Base-by-base conservation (phyloP, 192 early-diverging fungal genomes). In the Entomortierella chlamydospora region DNA sequence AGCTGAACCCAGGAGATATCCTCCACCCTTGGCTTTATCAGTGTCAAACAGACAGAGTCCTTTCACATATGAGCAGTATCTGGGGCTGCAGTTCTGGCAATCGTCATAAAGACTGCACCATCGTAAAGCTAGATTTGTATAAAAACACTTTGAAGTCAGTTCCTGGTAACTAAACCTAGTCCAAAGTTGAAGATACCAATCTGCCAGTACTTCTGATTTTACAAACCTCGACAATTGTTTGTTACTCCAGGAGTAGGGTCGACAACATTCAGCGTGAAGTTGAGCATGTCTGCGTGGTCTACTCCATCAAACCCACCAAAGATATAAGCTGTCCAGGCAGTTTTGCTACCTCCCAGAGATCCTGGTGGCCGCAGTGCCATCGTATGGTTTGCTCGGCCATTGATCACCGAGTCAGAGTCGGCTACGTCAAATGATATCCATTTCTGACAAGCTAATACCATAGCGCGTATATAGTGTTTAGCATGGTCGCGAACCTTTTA, bases 21-120 rank as follows among this genome's bases (percentile, higher is more conserved):
- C 55, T 4, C 62, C 11, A 28, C n/a, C 30, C 29, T 74, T 82
- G 0, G 55, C 67, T 45, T 82, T 82, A 30, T 68, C 72, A 4
- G 81, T 70, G 47, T 82, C 72, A 42, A 82, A 82, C 8, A 82
- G 18, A 17, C 81, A 82, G 0, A 82, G 71, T 26, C 72, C 72
- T 33, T 61, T 56, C 5, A 73, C 34, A 52, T 74, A 82, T 12
- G 81, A 82, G 42, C 81, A 82, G 29, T 74, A 82, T 31, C 28
- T 60, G 20, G 56, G 25, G 18, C 64, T 68, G 37, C 71, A 74
- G 51, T 70, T 61, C 42, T 59, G 66, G 37, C 81, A 82, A 37
- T 82, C 81, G 56, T 82, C 66, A 28, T 82, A 82, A 1, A 64
- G 62, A 18, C 50, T 69, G 41, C 81, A 82, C 81, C 81, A 82